Evolutionary conservation across 2,329 filamentous ascomycete species (phyloP), one percentile per base, ranked within the genome.

Genomic region (Cytospora piceicola): DNA sequence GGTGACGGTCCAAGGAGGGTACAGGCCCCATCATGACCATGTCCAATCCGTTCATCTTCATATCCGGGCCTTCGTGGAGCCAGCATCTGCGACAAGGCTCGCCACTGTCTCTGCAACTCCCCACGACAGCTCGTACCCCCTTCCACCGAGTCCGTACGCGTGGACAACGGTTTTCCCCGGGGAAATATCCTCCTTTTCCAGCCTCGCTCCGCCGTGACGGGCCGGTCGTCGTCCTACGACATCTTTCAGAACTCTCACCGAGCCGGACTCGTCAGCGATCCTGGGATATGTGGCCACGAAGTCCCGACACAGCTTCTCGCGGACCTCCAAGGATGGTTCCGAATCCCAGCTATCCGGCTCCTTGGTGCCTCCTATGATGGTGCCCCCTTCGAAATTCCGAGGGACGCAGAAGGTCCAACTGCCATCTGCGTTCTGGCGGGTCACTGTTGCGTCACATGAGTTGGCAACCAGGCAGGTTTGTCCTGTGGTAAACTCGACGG

Each of bases 321-420:
- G 75, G 0, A 82, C 81, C 56, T 81, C 80, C 1, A 69, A 65
- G 0, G 79, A 83, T 1, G 86, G 82, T 22, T 79, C 75, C 0
- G 80, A 73, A 56, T 83, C 78, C 83, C 84, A 88, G 72, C 88
- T 78, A 63, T 83, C 76, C 0, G 81, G 79, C 71, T 90, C 83
- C 73, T 89, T 90, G 12, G 87, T 90, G 0, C 88, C 88, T 6
- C 88, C 88, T 24, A 90, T 83, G 49, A 90, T 79, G 0, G 88
- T 90, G 3, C 88, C 88, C 3, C 88, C 88, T 39, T 84, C 79
- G 30, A 87, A 83, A 11, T 82, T 83, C 2, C 88, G 81, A 0
- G 88, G 87, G 7, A 90, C 85, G 55, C 82, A 82, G 68, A 90
- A 90, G 0, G 82, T 81, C 85, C 87, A 89, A 11, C 79, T 82